Evolutionary conservation across 164 flowering plant genomes (phyloP), one percentile per base, ranked within the genome.

Genomic region (Chimonanthus salicifolius): DNA sequence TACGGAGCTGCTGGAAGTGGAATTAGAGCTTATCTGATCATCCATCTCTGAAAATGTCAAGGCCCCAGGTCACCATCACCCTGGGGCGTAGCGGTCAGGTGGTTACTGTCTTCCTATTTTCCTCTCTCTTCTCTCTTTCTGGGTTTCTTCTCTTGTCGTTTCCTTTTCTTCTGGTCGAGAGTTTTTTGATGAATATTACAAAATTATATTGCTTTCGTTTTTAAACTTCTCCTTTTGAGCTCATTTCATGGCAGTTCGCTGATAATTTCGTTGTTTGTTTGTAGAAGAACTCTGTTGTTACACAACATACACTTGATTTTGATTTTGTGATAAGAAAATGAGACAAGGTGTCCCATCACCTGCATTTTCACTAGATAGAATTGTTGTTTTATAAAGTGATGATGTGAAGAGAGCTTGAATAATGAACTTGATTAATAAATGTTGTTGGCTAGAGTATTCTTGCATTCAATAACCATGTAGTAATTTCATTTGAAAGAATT

Each of bases 71-170:
- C 67, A 90, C 94, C 13, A 88, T 92, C 49, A 90, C 93, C 78
- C 82, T 92, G 20, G 94, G 97, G 11, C 81, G 87, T 62, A 77
- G 79, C 50, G 90, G 93, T 71, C 94, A 85, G 90, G 97, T 92
- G 80, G 33, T 33, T 33, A 33, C 33, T 33, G 33, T 33, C 33
- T 33, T 33, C 33, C 33, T 33, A 33, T 33, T 33, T 33, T 33
- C 33, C 33, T 1, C 44, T 71, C 4, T 6, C 33, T 71, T 51
- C 47, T 46, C 45, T 62, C 63, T 9, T 62, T 75, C 18, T 13
- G 3, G 68, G 47, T 66, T 66, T 13, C 20, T 66, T 13, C 47
- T 8, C 47, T 33, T 62, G 10, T 3, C 4, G 7, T 50, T 48
- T 46, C 58, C 9, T 13, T 3, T n/a, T 4, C 71, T 18, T 63